Conservation (phyloP, 1,284 basidiomycete genomes). For the Trametes sp. region DNA sequence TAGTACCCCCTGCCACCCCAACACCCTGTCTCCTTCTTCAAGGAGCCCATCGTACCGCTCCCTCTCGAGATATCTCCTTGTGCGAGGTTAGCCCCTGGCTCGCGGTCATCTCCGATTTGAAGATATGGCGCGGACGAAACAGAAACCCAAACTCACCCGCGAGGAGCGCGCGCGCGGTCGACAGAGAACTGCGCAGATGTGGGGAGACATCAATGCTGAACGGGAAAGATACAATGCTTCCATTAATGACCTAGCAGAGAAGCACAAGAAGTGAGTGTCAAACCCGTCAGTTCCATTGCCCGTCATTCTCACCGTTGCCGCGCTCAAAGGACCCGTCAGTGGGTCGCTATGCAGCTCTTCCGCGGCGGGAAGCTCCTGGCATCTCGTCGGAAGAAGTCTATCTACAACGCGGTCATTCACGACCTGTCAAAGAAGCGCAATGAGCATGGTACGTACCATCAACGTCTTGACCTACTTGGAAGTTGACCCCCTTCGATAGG, state of each 20-base stretch:
- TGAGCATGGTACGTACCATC: neutral
- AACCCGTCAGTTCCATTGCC: too few relatives aligned
- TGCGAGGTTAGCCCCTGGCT: too few relatives aligned
- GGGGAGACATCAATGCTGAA: neutral
- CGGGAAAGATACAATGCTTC: conserved; percentile 1
- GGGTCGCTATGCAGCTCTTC: conserved; percentile 9
- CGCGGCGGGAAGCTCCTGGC: conserved; percentile 3
- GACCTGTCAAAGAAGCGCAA: conserved; percentile 7
- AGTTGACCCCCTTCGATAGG: too few relatives aligned
- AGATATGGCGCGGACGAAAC: neutral
- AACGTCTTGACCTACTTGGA: neutral
- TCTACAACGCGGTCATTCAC: conserved; percentile 10
- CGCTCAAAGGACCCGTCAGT: conserved; percentile 2
- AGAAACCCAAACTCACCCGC: neutral
- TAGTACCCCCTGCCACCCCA: too few relatives aligned
- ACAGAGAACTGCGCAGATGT: neutral
- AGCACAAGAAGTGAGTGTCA: neutral
- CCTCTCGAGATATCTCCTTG: neutral
- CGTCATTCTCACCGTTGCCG: too few relatives aligned
- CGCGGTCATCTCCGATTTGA: too few relatives aligned
- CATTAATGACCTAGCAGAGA: neutral
- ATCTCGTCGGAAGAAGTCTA: neutral
- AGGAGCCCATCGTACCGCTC: neutral
- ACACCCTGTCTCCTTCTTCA: too few relatives aligned
- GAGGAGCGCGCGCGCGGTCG: neutral